Conservation (phyloP, 2,329 filamentous ascomycete genomes). For the Diaporthe caulivora region DNA sequence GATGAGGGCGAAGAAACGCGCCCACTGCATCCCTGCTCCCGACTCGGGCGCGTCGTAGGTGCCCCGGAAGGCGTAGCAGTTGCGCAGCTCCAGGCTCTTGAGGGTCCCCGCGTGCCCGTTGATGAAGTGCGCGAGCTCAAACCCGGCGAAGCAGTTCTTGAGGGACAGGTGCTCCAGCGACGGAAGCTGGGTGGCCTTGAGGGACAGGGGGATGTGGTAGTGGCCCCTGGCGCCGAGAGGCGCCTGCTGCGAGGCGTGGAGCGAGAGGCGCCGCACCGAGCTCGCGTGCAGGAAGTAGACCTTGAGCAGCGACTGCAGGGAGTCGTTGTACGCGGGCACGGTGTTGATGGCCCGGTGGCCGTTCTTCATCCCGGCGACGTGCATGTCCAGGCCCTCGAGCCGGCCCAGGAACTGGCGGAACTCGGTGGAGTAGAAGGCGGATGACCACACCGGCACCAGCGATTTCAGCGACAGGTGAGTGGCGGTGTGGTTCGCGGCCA, state of each 20-base stretch:
- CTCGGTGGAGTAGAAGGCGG: slow-evolving; percentile 30
- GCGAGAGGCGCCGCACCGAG: slow-evolving; percentile 32
- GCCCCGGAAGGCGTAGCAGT: slow-evolving; percentile 38
- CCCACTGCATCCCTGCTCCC: slow-evolving; percentile 37
- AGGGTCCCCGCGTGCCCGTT: slow-evolving; percentile 33
- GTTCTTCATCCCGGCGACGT: slow-evolving; percentile 34
- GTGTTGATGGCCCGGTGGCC: slow-evolving; percentile 39
- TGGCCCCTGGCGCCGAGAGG: slow-evolving; percentile 36
- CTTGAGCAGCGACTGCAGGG: slow-evolving; percentile 38
- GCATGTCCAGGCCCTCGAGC: slow-evolving; percentile 34
- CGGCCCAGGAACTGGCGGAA: slow-evolving; percentile 32
- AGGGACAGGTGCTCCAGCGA: slow-evolving; percentile 34
- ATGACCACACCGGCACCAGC: slow-evolving; percentile 37
- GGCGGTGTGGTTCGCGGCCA: slow-evolving; percentile 34
- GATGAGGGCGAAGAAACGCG: slow-evolving; percentile 35
- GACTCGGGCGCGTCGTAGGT: slow-evolving; percentile 18
- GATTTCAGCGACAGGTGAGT: slow-evolving; percentile 33
- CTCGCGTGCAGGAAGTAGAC: slow-evolving; percentile 37
- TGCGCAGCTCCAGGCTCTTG: slow-evolving; percentile 34
- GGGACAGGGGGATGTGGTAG: slow-evolving; percentile 38
- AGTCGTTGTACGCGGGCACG: slow-evolving; percentile 37
- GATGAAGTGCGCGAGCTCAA: slow-evolving; percentile 40
- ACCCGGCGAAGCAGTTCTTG: slow-evolving; percentile 39
- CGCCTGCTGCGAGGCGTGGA: slow-evolving; percentile 37
- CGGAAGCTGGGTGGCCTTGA: slow-evolving; percentile 39